A percentile compares a stretch with the other conserved stretches of the same genome.
Conservation (phyloP, 768 basidiomycete species). For the Mrakia hoshinonis region DNA sequence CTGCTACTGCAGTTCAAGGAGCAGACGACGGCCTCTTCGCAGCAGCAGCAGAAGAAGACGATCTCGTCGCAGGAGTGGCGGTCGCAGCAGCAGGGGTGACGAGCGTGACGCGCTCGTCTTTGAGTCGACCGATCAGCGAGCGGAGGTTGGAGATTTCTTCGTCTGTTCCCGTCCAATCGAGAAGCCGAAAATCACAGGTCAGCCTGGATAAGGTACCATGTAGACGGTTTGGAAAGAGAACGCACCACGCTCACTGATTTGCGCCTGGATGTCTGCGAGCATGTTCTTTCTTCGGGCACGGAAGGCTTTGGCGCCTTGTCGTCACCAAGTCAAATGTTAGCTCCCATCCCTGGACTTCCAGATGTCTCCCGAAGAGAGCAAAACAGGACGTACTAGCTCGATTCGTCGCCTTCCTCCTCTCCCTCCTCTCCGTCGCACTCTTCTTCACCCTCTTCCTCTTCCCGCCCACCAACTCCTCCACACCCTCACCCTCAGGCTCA, state of each 20-base stretch:
- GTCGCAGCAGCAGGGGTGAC: no score
- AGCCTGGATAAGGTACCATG: background rate
- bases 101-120: background rate
- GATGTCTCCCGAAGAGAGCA: background rate
- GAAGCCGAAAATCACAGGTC: background rate
- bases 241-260: slow-evolving; percentile 4
- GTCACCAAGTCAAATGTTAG: no score
- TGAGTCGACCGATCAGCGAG: background rate
- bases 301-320: slow-evolving; percentile 14
- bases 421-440: background rate
- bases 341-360: no score
- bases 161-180: no score
- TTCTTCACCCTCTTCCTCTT: background rate
- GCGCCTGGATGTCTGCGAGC: background rate
- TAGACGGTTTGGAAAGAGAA: no score
- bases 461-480: background rate
- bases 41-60: no score
- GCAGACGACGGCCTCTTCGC: no score
- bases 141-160: background rate
- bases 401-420: slow-evolving; percentile 11
- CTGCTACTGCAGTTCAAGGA: no score
- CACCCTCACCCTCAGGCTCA: background rate
- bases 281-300: slow-evolving; percentile 4
- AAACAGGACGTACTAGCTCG: background rate
- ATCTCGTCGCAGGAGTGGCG: no score